Evolutionary conservation across 805 yeast genomes (phyloP).

Genomic region (Torulaspora delbrueckii): DNA sequence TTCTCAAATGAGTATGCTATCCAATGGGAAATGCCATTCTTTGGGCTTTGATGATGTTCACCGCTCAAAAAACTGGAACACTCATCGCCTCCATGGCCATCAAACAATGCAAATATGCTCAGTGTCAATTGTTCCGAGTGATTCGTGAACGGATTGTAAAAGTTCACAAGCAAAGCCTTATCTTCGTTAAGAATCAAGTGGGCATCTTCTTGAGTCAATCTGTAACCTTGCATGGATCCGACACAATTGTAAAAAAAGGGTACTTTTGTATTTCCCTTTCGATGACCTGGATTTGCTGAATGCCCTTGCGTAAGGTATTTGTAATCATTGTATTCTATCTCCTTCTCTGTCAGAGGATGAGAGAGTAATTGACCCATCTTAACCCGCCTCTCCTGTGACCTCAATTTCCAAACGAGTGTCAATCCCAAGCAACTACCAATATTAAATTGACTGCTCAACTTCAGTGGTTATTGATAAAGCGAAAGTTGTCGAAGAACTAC

Average conservation of each 20-base stretch:
- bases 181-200: conserved; percentile 50
- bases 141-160: conserved; percentile 30
- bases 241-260: conserved; percentile 51
- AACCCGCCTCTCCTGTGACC: background rate
- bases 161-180: conserved; percentile 36
- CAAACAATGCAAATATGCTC: conserved; percentile 66
- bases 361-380: conserved; percentile 71
- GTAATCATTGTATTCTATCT: conserved; percentile 42
- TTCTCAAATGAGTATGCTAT: conserved; percentile 29
- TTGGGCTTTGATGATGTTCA: conserved; percentile 13
- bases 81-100: conserved; percentile 75
- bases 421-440: background rate
- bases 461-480: background rate
- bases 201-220: conserved; percentile 73
- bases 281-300: conserved; percentile 4
- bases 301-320: conserved; percentile 25
- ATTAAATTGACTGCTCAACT: no score
- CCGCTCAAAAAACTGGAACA: conserved; percentile 52
- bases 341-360: conserved; percentile 67
- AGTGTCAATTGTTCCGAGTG: conserved; percentile 22
- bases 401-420: background rate
- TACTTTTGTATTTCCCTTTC: background rate
- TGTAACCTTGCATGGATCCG: conserved; percentile 76
- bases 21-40: conserved; percentile 30
- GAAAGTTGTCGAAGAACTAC: background rate